Conservation (phyloP, 1,284 basidiomycete genomes). For the Ganoderma sinense region DNA sequence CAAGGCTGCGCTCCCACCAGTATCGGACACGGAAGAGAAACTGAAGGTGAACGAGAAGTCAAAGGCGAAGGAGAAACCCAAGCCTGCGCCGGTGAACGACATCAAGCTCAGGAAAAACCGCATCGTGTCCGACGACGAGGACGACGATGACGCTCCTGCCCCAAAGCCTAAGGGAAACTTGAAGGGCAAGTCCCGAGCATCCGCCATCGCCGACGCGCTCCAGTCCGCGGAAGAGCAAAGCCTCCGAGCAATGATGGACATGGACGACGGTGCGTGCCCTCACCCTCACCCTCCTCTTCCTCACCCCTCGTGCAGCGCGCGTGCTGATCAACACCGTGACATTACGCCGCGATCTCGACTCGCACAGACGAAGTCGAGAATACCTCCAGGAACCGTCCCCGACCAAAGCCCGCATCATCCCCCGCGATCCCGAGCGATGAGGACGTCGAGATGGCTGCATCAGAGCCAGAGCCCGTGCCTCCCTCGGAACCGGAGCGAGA, state of each 20-base stretch:
- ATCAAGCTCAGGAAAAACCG: slow-evolving; percentile 51
- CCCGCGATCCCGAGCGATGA: slow-evolving; percentile 19
- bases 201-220: slow-evolving; percentile 25
- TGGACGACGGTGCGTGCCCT: slow-evolving; percentile 65
- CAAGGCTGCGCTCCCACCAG: slow-evolving; percentile 47
- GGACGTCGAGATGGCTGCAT: slow-evolving; percentile 49
- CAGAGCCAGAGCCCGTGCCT: slow-evolving; percentile 9
- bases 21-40: slow-evolving; percentile 32
- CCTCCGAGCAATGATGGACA: slow-evolving; percentile 74
- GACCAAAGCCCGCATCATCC: slow-evolving; percentile 1
- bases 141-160: slow-evolving; percentile 39
- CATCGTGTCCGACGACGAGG: slow-evolving; percentile 67
- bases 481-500: slow-evolving; percentile 35
- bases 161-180: slow-evolving; percentile 38
- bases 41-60: slow-evolving; percentile 25
- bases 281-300: not conserved
- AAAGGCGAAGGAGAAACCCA: slow-evolving; percentile 20
- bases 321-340: not conserved
- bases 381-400: slow-evolving; percentile 19
- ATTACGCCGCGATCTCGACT: not conserved
- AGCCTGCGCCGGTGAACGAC: slow-evolving; percentile 7
- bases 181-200: slow-evolving; percentile 44
- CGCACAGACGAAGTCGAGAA: slow-evolving; percentile 26
- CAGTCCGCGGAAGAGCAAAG: slow-evolving; percentile 49
- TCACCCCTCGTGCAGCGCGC: not conserved